Base-by-base conservation (phyloP, 192 early-diverging fungal species). In the Cetraspora pellucida region DNA sequence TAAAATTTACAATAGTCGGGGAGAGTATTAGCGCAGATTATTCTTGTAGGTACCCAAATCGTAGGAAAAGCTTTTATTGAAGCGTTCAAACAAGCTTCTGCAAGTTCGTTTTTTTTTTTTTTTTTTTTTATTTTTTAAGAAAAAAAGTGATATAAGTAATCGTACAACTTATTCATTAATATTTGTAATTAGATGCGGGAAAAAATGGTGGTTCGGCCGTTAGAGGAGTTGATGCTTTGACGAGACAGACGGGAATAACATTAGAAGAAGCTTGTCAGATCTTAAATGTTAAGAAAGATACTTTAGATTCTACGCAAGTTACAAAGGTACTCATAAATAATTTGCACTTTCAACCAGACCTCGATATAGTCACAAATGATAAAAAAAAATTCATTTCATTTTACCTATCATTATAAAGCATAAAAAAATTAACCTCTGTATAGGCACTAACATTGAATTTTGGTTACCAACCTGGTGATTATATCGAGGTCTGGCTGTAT, bases 201-300 rank as follows among this genome's bases (percentile, higher is more conserved):
- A 81, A 79, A 50, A 75, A 25, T 23, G 76, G 49, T 10, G 49
- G 61, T n/a, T 63, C 49, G 16, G 82, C 70, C 21, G 72, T 78
- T 28, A 74, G 77, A 21, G 84, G 82, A 61, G 89, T 85, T 25
- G 93, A 94, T 82, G 86, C 87, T 57, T 78, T 91, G 74, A 94
- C 93, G 46, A 81, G 90, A 72, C 87, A 93, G 54, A 92, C 93
- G 28, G 93, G 93, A 1, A 93, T 98, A 84, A 88, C 90, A 10
- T 82, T 96, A 13, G 97, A 98, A 59, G 97, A 98, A 80, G 95
- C 97, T 10, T 85, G 83, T 79, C 89, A 95, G 81, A 96, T 98
- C 66, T 81, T 98, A 74, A 95, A 98, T 83, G 85, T 98, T 13
- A 83, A 85, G 21, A 92, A 92, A 80, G 83, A 88, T 7, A 83